A percentile compares a stretch with the other conserved stretches of the same genome.
Conservation (phyloP, 768 basidiomycete species). For the Boletus pseudo-olivaceus region DNA sequence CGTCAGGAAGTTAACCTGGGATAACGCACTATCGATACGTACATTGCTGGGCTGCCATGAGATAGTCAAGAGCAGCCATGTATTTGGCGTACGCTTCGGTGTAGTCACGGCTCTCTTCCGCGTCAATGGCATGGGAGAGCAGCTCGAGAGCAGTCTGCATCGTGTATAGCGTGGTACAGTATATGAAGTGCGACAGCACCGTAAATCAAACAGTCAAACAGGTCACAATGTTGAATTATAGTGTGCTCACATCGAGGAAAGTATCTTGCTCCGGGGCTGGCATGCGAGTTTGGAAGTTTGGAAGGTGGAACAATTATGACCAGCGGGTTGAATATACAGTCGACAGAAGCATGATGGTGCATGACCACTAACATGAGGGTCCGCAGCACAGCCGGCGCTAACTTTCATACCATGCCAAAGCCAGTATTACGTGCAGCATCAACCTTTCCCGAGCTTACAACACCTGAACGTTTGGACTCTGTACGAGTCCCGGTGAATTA, state of each 20-base stretch:
- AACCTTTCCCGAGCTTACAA: no score
- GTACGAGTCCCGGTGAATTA: no score
- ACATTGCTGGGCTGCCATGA: constrained; percentile 95
- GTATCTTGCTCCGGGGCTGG: neutral
- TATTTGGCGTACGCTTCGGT: constrained; percentile 89
- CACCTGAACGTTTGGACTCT: no score
- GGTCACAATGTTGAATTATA: neutral
- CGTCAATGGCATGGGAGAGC: constrained; percentile 85
- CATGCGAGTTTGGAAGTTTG: neutral
- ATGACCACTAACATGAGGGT: constrained; percentile 23
- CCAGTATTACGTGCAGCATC: no score
- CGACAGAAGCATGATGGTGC: constrained; percentile 38
- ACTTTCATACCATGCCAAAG: no score
- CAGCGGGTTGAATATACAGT: neutral
- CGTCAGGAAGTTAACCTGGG: no score
- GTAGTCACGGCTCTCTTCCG: constrained; percentile 88
- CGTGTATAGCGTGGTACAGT: neutral
- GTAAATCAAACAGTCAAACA: neutral
- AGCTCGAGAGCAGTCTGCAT: constrained; percentile 75
- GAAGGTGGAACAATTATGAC: neutral
- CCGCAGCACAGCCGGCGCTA: neutral
- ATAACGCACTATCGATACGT: neutral
- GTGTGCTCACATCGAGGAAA: constrained; percentile 13
- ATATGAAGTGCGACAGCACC: neutral
- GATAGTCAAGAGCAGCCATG: constrained; percentile 92